Evolutionary conservation across 345 rosid species (phyloP).

Genomic region (Euphorbia lathyris): DNA sequence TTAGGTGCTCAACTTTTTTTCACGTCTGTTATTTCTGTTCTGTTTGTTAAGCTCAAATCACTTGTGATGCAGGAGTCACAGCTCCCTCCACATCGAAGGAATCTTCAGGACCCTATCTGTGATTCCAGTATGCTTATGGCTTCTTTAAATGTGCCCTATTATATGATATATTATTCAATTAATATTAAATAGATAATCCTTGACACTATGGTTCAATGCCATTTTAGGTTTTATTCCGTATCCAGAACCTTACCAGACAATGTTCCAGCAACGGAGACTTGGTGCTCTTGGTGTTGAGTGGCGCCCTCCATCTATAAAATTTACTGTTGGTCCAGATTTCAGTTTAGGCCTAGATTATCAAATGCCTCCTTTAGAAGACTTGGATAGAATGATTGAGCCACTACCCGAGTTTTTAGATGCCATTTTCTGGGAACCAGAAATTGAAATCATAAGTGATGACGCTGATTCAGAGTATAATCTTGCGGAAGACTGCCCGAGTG

Average conservation of each 20-base stretch:
- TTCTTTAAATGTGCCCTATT: slow-evolving; percentile 24
- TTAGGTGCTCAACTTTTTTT: slow-evolving; percentile 13
- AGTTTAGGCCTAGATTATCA: slow-evolving; percentile 30
- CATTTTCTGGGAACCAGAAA: slow-evolving; percentile 30
- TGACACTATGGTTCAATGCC: neutral
- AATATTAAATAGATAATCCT: neutral
- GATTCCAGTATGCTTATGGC: slow-evolving; percentile 30
- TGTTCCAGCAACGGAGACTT: slow-evolving; percentile 28
- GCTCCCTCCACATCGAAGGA: slow-evolving; percentile 25
- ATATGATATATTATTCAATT: slow-evolving; percentile 2
- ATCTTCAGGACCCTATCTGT: slow-evolving; percentile 29
- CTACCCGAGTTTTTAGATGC: slow-evolving; percentile 26
- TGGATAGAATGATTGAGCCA: slow-evolving; percentile 29
- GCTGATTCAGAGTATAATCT: slow-evolving; percentile 29
- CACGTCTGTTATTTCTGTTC: neutral
- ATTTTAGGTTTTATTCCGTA: slow-evolving; percentile 30
- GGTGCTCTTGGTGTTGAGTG: slow-evolving; percentile 31
- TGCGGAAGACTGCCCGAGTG: slow-evolving; percentile 25
- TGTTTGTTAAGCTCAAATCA: slow-evolving; percentile 12
- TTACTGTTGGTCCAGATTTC: slow-evolving; percentile 23
- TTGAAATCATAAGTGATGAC: slow-evolving; percentile 22
- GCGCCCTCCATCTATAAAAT: slow-evolving; percentile 25
- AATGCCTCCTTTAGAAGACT: slow-evolving; percentile 29
- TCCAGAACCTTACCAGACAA: slow-evolving; percentile 33
- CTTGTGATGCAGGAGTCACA: slow-evolving; percentile 28